phyloP scores from a whole-genome alignment of 1,139 yeast genomes.

The Yamadazyma friedrichii region DNA sequence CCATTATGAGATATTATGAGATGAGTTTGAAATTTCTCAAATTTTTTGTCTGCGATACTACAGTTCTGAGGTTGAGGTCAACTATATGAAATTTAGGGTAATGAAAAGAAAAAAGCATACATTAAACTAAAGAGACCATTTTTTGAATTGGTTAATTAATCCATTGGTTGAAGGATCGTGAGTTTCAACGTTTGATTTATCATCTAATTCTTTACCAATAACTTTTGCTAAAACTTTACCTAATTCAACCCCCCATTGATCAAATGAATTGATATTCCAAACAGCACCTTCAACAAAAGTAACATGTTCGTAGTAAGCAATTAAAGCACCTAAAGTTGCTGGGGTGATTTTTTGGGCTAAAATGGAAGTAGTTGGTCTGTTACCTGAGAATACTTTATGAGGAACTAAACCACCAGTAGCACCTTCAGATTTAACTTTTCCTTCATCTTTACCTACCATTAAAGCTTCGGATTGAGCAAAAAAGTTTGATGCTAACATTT shows the following conservation, averaged over 20 bases:
- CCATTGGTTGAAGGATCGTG: conserved; percentile 93
- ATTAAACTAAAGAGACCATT: conserved; percentile 54
- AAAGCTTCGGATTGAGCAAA: conserved; percentile 98
- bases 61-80: no score
- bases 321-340: conserved; percentile 90
- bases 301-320: conserved; percentile 95
- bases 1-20: conserved; percentile 13
- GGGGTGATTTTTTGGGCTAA: conserved; percentile 95
- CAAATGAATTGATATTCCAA: conserved; percentile 99
- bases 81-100: no score
- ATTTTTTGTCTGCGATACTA: not conserved
- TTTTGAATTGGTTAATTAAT: conserved; percentile 90
- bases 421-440: conserved; percentile 85
- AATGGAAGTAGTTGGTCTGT: conserved; percentile 98
- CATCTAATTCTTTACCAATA: conserved; percentile 83
- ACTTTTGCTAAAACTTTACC: conserved; percentile 97
- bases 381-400: conserved; percentile 95
- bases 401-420: conserved; percentile 83
- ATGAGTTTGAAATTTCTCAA: conserved; percentile 3
- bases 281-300: conserved; percentile 98
- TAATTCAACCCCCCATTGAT: conserved; percentile 99
- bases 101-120: not conserved
- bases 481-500: conserved; percentile 96
- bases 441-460: conserved; percentile 92
- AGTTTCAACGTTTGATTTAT: conserved; percentile 49